Conservation (phyloP, 441 rosid genomes). For the Arabidopsis lyrata region DNA sequence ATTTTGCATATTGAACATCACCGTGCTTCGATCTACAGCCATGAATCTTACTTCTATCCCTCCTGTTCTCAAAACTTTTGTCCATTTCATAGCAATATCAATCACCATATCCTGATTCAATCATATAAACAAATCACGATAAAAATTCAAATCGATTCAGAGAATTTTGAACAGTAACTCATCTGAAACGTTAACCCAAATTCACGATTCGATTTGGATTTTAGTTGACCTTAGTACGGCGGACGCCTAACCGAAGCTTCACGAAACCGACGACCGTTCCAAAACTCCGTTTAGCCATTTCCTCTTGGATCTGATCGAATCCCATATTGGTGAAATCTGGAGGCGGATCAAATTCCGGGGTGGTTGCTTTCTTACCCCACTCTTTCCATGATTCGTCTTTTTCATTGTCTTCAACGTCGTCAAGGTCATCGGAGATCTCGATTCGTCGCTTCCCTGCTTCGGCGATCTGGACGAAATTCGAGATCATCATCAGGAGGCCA, state of each 20-base stretch:
- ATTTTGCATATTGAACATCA: constrained; percentile 79
- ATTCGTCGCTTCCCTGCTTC: constrained; percentile 66
- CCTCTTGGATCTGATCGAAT: constrained; percentile 64
- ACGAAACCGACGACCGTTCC: constrained; percentile 87
- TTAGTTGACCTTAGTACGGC: constrained; percentile 58
- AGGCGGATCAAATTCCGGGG: constrained; percentile 61
- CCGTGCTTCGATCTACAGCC: constrained; percentile 74
- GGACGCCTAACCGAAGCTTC: constrained; percentile 77
- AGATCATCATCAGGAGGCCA: constrained; percentile 43
- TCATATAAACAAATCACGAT: not conserved
- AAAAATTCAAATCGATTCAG: not conserved
- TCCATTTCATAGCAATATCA: constrained; percentile 79
- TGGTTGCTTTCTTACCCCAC: constrained; percentile 71
- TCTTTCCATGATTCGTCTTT: constrained; percentile 92
- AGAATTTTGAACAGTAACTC: not conserved
- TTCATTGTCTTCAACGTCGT: constrained; percentile 84
- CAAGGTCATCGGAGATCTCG: constrained; percentile 84
- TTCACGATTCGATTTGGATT: too few species aligned
- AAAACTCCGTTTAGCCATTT: constrained; percentile 64
- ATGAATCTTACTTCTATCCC: constrained; percentile 68
- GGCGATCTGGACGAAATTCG: constrained; percentile 39
- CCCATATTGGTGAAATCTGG: constrained; percentile 74
- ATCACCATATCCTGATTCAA: constrained; percentile 62
- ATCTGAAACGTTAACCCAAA: too few species aligned
- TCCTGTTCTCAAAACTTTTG: constrained; percentile 74